Evolutionary conservation across 2,329 filamentous ascomycete genomes (phyloP).

Genomic region (Talaromyces rugulosus): DNA sequence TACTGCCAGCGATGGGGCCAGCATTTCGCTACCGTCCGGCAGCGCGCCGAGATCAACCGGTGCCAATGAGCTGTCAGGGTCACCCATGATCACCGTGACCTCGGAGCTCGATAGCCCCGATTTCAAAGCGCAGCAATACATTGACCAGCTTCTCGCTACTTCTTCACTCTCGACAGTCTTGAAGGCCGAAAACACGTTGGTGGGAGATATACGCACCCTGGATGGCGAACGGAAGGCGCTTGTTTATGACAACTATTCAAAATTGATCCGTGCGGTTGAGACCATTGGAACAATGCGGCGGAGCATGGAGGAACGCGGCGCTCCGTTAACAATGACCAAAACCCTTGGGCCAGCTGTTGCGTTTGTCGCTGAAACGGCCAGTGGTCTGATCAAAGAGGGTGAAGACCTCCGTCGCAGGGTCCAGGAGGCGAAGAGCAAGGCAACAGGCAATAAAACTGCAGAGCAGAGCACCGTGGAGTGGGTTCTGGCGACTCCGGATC

Average conservation of each 20-base stretch:
- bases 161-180: conserved; percentile 41
- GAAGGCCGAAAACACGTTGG: conserved; percentile 43
- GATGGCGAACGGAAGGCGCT: conserved; percentile 96
- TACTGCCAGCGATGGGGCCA: conserved; percentile 31
- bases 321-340: conserved; percentile 44
- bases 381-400: conserved; percentile 35
- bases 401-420: conserved; percentile 30
- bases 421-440: conserved; percentile 21
- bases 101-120: conserved; percentile 66
- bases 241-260: conserved; percentile 98
- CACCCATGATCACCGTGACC: conserved; percentile 25
- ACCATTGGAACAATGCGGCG: conserved; percentile 72
- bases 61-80: conserved; percentile 36
- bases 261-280: conserved; percentile 92
- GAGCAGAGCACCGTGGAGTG: conserved; percentile 43
- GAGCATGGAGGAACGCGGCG: conserved; percentile 44
- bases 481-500: conserved; percentile 39
- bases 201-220: conserved; percentile 73
- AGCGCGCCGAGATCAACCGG: conserved; percentile 40
- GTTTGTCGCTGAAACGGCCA: conserved; percentile 42
- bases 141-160: conserved; percentile 37
- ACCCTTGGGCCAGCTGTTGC: conserved; percentile 39
- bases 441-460: conserved; percentile 17
- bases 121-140: conserved; percentile 66
- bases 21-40: conserved; percentile 26